phyloP scores from a whole-genome alignment of 345 rosid genomes.

The Geranium brycei region DNA sequence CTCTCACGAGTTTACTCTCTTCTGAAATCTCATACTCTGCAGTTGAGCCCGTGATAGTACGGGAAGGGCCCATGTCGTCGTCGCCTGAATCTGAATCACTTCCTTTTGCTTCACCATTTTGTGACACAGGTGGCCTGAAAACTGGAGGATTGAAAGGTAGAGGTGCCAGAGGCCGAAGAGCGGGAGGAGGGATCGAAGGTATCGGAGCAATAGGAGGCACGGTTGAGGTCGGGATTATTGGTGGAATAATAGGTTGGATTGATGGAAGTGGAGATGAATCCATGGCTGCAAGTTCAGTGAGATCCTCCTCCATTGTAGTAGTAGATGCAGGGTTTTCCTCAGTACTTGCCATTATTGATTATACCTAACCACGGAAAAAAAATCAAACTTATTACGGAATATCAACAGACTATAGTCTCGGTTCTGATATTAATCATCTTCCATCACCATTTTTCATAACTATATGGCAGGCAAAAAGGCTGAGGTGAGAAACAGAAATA shows the following conservation, averaged over 20 bases:
- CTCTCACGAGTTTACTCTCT: constrained; percentile 52
- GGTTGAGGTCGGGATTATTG: constrained; percentile 19
- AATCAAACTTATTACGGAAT: too few species aligned
- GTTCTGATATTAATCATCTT: too few species aligned
- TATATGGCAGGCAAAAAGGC: neutral
- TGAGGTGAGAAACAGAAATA: neutral
- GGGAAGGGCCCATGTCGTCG: constrained; percentile 23
- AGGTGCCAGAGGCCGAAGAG: constrained; percentile 42
- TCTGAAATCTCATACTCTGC: constrained; percentile 48
- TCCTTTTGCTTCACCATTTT: constrained; percentile 40
- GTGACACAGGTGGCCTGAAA: constrained; percentile 38
- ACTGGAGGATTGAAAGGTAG: constrained; percentile 37
- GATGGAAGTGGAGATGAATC: constrained; percentile 23
- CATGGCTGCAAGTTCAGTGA: constrained; percentile 18
- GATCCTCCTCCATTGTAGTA: constrained; percentile 19
- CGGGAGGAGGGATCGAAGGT: constrained; percentile 32
- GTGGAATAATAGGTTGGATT: constrained; percentile 22
- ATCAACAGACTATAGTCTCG: neutral
- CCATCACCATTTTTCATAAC: neutral
- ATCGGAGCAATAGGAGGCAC: constrained; percentile 50
- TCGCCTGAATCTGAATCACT: constrained; percentile 50
- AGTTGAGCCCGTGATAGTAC: constrained; percentile 17
- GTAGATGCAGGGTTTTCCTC: constrained; percentile 31
- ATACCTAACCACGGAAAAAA: constrained; percentile 10
- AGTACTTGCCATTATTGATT: constrained; percentile 40